Conservation (phyloP, 2,329 filamentous ascomycete species). For the Claviceps sp. region DNA sequence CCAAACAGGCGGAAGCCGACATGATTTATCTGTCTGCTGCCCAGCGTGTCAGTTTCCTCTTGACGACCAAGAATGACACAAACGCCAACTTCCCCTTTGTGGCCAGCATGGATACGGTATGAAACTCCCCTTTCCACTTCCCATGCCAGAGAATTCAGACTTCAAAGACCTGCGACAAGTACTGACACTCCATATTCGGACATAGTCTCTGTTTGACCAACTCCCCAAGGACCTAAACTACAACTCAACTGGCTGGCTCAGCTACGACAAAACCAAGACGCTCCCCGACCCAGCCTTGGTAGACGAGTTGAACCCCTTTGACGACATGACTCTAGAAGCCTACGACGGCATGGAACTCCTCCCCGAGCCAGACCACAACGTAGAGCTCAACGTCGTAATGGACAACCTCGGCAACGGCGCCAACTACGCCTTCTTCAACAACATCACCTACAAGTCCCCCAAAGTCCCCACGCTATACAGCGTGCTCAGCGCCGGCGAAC, state of each 20-base stretch:
- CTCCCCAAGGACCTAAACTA: conserved; percentile 56
- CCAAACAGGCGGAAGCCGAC: conserved; percentile 42
- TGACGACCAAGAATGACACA: conserved; percentile 51
- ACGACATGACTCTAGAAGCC: conserved; percentile 61
- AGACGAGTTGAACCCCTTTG: conserved; percentile 51
- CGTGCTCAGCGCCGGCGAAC: conserved; percentile 48
- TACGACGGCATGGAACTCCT: conserved; percentile 50
- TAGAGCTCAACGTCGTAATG: conserved; percentile 53
- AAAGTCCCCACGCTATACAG: conserved; percentile 75
- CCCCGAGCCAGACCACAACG: conserved; percentile 45
- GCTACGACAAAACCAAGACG: conserved; percentile 35
- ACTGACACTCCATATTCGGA: neutral
- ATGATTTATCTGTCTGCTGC: conserved; percentile 55
- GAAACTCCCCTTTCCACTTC: conserved; percentile 5
- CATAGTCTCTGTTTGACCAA: conserved; percentile 49
- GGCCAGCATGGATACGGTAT: conserved; percentile 54
- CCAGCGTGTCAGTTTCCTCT: conserved; percentile 50
- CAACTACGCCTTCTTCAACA: conserved; percentile 56
- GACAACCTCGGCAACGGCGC: conserved; percentile 48
- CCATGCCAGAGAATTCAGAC: neutral
- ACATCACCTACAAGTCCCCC: conserved; percentile 59
- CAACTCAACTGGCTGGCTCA: conserved; percentile 53
- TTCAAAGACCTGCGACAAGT: neutral
- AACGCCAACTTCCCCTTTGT: conserved; percentile 53
- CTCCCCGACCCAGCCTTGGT: conserved; percentile 40